Base-by-base conservation (phyloP, 768 basidiomycete species). In the Russula earlei region DNA sequence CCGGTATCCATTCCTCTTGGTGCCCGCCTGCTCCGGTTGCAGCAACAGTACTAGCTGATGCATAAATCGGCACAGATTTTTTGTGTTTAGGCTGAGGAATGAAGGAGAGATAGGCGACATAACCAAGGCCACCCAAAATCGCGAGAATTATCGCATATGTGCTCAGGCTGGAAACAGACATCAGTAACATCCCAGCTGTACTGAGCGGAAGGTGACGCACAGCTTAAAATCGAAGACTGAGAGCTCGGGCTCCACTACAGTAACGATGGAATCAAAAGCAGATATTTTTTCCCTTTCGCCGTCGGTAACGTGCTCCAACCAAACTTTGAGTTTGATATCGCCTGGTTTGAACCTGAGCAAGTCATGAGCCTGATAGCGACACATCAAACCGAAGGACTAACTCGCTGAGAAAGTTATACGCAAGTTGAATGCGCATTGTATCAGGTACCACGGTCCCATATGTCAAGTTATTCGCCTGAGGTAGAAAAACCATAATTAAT, bases 1-100 rank as follows among this genome's bases (percentile, higher is more conserved):
- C 85, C n/a, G 90, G 90, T 62, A 92, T 92, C 90, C 90, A 92
- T 65, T 92, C 90, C 66, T 91, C 87, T 64, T 87, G 81, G 62
- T 91, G 91, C 42, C 81, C 83, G 37, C 82, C 78, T 2, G 82
- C 76, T 34, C 82, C 80, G 22, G 81, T 81, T 31, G 83, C 82
- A 7, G 84, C 84, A 34, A 78, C 77, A 8, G 79, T 67, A 27
- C 77, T 77, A 36, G 78, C 76, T 9, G 85, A 79, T 4, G 80
- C 66, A 8, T 71, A 56, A 20, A 52, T 55, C 8, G 76, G 62
- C 1, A 72, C 65, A 24, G 72, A 59, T 60, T 78, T 81, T 61
- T 74, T 75, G 52, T 70, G 67, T 51, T 78, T 73, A 33, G 74
- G 66, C 67, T 82, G 76, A 22, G 87, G 88, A 27, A 81, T 70